Conservation (phyloP, 768 basidiomycete genomes). For the Mrakia hoshinonis region DNA sequence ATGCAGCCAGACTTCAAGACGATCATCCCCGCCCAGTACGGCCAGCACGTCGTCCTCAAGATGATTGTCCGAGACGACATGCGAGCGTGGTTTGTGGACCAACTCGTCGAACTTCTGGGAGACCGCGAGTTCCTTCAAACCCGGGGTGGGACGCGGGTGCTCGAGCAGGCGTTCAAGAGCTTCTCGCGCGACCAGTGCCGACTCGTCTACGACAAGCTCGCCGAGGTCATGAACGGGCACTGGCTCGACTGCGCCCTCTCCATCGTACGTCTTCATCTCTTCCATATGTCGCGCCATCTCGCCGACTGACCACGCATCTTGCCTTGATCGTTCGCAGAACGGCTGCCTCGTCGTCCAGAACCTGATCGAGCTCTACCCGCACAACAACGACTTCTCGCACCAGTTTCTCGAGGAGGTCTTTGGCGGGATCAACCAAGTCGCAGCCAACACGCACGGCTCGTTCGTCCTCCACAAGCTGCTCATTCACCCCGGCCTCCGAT, state of each 20-base stretch:
- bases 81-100: neutral
- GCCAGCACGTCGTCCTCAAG: slow-evolving; percentile 5
- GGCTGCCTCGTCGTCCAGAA: slow-evolving; percentile 17
- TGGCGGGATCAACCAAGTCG: slow-evolving; percentile 4
- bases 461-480: slow-evolving; percentile 14
- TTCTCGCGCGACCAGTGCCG: slow-evolving; percentile 8
- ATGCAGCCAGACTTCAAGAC: slow-evolving; percentile 9
- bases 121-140: slow-evolving; percentile 6
- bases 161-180: slow-evolving; percentile 13
- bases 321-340: neutral
- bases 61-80: slow-evolving; percentile 18
- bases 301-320: neutral
- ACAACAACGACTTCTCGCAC: neutral
- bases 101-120: neutral
- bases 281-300: neutral
- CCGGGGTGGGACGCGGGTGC: neutral
- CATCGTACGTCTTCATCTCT: neutral
- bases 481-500: neutral
- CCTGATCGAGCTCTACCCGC: slow-evolving; percentile 13
- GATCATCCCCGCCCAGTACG: neutral
- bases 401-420: slow-evolving; percentile 4
- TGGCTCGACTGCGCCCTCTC: slow-evolving; percentile 14
- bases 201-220: slow-evolving; percentile 7
- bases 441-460: neutral
- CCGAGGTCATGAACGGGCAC: slow-evolving; percentile 11